Evolutionary conservation across 169 alveolate genomes (phyloP), one percentile per base, ranked within the genome.

Genomic region (Neospora caninum): DNA sequence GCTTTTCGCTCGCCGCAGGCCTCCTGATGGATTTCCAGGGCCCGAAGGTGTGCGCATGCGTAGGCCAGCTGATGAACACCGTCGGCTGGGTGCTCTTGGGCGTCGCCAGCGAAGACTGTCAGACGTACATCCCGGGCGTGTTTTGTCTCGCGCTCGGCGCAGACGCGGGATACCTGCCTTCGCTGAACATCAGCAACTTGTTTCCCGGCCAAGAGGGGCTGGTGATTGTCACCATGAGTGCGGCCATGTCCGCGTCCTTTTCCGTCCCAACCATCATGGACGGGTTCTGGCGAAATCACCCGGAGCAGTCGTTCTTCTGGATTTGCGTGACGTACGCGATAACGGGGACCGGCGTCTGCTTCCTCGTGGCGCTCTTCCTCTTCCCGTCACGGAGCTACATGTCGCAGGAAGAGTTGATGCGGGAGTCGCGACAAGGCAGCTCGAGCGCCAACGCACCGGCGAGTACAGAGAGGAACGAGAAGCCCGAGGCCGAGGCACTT

Each of bases 221-320:
- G 4, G 93, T 93, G 34, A 34, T 87, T 0, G 88, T 87, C 1
- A 10, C 39, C 53, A 36, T 93, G 53, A 64, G 95, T 22, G 95
- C 95, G 7, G 95, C 95, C n/a, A 88, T 88, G 92, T 84, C 93
- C 38, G 80, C 93, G 18, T 83, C 93, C 54, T 93, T 93, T 36
- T 58, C 93, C 70, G 39, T 93, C 36, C 82, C 95, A 0, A 64
- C 91, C n/a, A 43, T 93, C 38, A 42, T 93, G 93, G 91, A 93
- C 80, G 41, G 25, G 13, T 18, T 41, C 2, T 42, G 67, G 87
- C 70, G 88, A 0, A 18, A n/a, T 18, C 9, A 45, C n/a, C 89
- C 92, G 54, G 29, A 70, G 34, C 78, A 43, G 7, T 31, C 88
- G 16, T 84, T 87, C 58, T 4, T 0, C 36, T 0, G 42, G 13